A percentile compares a stretch with the other conserved stretches of the same genome.
These are phyloP conservation scores for Lachancea sp. DNA, from an alignment of 805 yeast species.

Conservation along the genomic window DNA sequence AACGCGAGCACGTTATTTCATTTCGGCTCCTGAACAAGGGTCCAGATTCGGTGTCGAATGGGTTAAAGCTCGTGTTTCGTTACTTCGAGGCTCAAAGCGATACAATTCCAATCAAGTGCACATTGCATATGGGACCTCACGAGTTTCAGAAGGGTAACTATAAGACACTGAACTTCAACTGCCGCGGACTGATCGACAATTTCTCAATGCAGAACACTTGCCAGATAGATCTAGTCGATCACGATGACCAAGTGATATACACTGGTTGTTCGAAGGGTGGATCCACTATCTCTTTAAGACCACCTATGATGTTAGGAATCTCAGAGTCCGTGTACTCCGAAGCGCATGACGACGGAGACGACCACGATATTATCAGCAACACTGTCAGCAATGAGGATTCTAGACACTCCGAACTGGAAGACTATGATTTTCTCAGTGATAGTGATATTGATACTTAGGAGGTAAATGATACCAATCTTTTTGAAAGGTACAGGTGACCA, in stretches of 20 bases:
- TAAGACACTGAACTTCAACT: conserved; percentile 16
- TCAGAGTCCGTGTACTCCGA: conserved; percentile 9
- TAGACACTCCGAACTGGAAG: conserved; percentile 17
- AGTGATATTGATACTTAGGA: conserved; percentile 15
- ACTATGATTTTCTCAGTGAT: conserved; percentile 26
- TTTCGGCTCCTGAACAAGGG: conserved; percentile 15
- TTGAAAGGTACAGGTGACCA: no score
- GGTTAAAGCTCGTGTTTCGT: conserved; percentile 12
- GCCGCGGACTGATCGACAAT: conserved; percentile 13
- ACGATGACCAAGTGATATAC: conserved; percentile 11
- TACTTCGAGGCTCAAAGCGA: conserved; percentile 6
- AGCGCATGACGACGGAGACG: conserved; percentile 9
- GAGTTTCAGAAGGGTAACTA: conserved; percentile 15
- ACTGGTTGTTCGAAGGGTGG: conserved; percentile 7
- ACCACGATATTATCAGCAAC: conserved; percentile 18
- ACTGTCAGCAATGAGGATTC: conserved; percentile 19
- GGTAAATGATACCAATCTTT: no score
- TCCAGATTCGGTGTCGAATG: conserved; percentile 12
- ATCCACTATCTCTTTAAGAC: conserved; percentile 6
- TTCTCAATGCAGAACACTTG: conserved; percentile 11
- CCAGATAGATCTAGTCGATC: conserved; percentile 14
- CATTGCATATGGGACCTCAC: conserved; percentile 22
- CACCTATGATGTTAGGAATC: conserved; percentile 6
- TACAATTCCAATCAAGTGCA: conserved; percentile 10
- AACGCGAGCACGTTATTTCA: conserved; percentile 16